These are phyloP conservation scores for Tylopilus sp. DNA, from an alignment of 1,284 basidiomycete species.

Conservation along the genomic window DNA sequence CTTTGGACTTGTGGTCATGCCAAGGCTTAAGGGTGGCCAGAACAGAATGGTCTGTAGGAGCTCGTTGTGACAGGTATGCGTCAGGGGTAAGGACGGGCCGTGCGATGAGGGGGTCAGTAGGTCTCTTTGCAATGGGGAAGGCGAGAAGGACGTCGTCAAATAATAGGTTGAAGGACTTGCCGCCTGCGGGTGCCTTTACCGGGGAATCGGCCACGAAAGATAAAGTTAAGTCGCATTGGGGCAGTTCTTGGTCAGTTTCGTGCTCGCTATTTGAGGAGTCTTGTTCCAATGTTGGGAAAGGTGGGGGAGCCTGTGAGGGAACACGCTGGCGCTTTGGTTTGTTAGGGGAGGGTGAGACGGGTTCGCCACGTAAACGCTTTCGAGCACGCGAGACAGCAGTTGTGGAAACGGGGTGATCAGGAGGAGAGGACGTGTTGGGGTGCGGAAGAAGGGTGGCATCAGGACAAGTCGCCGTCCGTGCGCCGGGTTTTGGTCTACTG, in stretches of 20 bases:
- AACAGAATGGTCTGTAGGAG: not conserved
- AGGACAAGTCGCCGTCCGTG: constrained; percentile 34
- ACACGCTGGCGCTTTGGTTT: constrained; percentile 66
- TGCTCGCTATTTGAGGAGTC: constrained; percentile 38
- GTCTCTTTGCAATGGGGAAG: constrained; percentile 23
- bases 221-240: constrained; percentile 35
- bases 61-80: not conserved
- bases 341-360: constrained; percentile 73
- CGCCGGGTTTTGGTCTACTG: constrained; percentile 30
- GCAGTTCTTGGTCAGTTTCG: constrained; percentile 34
- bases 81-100: constrained; percentile 1
- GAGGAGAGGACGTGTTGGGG: constrained; percentile 23
- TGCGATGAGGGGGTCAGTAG: not conserved
- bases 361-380: constrained; percentile 75
- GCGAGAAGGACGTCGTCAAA: constrained; percentile 54
- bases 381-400: constrained; percentile 62
- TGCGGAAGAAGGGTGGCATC: constrained; percentile 34
- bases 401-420: constrained; percentile 25
- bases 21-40: constrained; percentile 1
- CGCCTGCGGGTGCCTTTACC: constrained; percentile 52
- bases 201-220: constrained; percentile 68
- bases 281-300: constrained; percentile 27
- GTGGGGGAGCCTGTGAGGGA: constrained; percentile 32
- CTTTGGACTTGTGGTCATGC: constrained; percentile 3
- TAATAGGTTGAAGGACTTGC: constrained; percentile 59